These are phyloP conservation scores for Fusarium mundagurra DNA, from an alignment of 2,329 filamentous ascomycete species.

Conservation along the genomic window DNA sequence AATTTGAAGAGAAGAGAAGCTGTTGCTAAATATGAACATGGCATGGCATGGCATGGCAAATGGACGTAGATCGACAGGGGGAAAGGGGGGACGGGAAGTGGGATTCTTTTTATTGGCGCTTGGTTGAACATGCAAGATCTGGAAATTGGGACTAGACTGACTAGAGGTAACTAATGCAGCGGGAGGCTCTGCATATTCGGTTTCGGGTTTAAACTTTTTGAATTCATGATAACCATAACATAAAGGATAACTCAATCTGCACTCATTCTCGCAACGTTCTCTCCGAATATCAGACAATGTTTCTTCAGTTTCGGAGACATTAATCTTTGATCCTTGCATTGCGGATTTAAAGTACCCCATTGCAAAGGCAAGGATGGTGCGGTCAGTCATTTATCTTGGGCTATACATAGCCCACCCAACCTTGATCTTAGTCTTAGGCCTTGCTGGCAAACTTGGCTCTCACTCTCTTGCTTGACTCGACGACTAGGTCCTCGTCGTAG, in stretches of 20 bases:
- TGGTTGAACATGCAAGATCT: conserved; percentile 12
- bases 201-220: background rate
- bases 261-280: background rate
- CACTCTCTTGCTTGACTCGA: conserved; percentile 30
- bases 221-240: background rate
- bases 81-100: background rate
- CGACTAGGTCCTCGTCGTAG: conserved; percentile 60
- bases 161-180: background rate
- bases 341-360: conserved; percentile 1
- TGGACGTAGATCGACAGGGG: conserved; percentile 23
- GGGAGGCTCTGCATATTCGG: background rate
- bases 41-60: background rate
- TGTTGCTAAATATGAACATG: conserved; percentile 25
- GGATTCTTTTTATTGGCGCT: background rate
- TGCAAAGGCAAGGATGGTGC: background rate
- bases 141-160: background rate
- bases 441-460: conserved; percentile 25
- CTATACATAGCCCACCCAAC: conserved; percentile 5
- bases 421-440: background rate
- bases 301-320: background rate
- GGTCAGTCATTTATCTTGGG: background rate
- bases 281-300: background rate
- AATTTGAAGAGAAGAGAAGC: conserved; percentile 5
- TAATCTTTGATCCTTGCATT: conserved; percentile 1
- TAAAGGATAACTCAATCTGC: background rate